Evolutionary conservation across 2,329 filamentous ascomycete genomes (phyloP).

Genomic region (Myriosclerotinia duriaeana): DNA sequence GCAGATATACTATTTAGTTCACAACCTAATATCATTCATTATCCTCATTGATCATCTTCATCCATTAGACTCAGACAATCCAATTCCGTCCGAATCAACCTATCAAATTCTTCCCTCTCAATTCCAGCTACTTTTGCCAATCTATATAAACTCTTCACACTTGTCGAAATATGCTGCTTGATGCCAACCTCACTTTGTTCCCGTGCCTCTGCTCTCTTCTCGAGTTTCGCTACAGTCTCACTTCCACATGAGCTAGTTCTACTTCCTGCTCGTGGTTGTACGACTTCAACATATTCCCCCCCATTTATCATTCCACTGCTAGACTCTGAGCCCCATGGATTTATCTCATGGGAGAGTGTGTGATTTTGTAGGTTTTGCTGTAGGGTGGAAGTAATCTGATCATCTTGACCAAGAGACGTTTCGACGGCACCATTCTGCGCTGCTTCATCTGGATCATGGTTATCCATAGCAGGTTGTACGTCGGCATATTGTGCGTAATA

Average conservation of each 20-base stretch:
- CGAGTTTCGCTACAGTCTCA: conserved; percentile 57
- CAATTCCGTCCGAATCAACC: conserved; percentile 68
- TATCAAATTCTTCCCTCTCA: conserved; percentile 71
- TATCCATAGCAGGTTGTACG: conserved; percentile 79
- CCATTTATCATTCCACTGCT: conserved; percentile 29
- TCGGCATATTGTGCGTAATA: conserved; percentile 77
- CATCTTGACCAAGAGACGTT: conserved; percentile 49
- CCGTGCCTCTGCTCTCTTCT: conserved; percentile 51
- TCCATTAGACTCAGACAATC: conserved; percentile 70
- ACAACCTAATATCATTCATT: neutral
- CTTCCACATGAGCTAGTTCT: conserved; percentile 58
- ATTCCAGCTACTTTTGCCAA: conserved; percentile 71
- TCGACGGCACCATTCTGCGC: conserved; percentile 44
- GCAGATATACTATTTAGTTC: neutral
- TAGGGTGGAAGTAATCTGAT: conserved; percentile 39
- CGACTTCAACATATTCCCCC: conserved; percentile 41
- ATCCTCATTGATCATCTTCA: conserved; percentile 41
- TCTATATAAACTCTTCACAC: conserved; percentile 73
- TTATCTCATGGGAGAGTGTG: conserved; percentile 18
- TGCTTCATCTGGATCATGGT: conserved; percentile 75
- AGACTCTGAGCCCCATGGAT: conserved; percentile 19
- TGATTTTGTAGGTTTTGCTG: conserved; percentile 33
- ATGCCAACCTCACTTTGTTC: conserved; percentile 70
- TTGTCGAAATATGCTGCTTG: conserved; percentile 75
- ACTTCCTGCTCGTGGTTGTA: conserved; percentile 60